These are phyloP conservation scores for Talaromyces borbonicus DNA, from an alignment of 495 filamentous ascomycete genomes.

Conservation along the genomic window DNA sequence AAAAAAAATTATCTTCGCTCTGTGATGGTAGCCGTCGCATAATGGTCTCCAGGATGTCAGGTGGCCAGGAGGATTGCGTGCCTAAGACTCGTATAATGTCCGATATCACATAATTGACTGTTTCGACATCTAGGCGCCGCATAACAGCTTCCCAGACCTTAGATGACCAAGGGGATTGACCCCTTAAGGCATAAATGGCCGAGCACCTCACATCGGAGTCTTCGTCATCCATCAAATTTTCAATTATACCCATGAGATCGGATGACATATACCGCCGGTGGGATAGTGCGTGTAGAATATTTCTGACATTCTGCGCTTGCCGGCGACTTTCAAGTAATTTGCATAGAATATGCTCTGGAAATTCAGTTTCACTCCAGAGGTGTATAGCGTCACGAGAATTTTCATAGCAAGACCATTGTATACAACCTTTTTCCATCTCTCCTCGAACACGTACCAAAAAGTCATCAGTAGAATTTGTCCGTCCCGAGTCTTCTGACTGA, in stretches of 20 bases:
- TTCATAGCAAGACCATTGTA: constrained; percentile 2
- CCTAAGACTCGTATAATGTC: neutral
- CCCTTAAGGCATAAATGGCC: too few relatives aligned
- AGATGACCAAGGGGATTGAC: neutral
- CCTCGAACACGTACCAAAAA: constrained; percentile 8
- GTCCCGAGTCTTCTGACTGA: constrained; percentile 14
- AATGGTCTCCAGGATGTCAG: neutral
- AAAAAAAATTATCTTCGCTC: neutral
- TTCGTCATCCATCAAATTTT: constrained; percentile 10
- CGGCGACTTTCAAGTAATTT: constrained; percentile 8
- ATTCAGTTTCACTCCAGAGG: constrained; percentile 15
- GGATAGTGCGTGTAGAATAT: constrained; percentile 12
- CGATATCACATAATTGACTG: too few relatives aligned
- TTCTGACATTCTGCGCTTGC: too few relatives aligned
- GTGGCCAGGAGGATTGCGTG: neutral
- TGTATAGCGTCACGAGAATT: neutral
- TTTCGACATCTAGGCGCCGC: too few relatives aligned
- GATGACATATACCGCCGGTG: constrained; percentile 12
- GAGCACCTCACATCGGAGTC: neutral
- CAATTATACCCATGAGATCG: constrained; percentile 10
- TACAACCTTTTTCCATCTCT: constrained; percentile 2
- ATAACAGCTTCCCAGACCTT: neutral
- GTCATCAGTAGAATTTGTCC: constrained; percentile 20
- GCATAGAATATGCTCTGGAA: constrained; percentile 15
- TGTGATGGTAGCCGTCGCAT: neutral